A percentile compares a stretch with the other conserved stretches of the same genome.
These are phyloP conservation scores for Wallacemonas sp. DNA, from an alignment of 208 protist species.

Conservation along the genomic window DNA sequence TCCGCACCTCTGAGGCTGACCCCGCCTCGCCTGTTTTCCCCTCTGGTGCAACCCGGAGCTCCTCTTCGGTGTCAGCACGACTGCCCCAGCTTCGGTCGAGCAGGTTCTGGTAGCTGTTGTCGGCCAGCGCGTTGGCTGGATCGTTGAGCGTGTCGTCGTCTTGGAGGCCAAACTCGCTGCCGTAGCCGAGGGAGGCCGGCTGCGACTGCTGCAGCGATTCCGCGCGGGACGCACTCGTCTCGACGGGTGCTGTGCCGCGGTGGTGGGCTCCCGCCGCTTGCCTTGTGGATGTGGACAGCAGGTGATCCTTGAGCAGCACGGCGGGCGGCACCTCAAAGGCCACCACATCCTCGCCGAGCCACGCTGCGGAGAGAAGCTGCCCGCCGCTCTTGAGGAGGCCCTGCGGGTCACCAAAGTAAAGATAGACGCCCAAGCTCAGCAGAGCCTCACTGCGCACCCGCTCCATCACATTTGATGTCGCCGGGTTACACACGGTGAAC, in stretches of 20 bases:
- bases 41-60: too few species aligned
- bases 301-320: constrained; percentile 20
- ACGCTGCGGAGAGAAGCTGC: constrained; percentile 49
- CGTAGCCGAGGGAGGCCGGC: not conserved
- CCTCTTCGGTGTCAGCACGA: not conserved
- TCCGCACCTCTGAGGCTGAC: not conserved
- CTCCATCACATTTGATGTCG: not conserved
- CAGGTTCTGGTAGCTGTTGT: not conserved
- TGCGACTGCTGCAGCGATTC: not conserved
- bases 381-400: not conserved
- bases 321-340: constrained; percentile 61
- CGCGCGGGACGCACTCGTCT: not conserved
- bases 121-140: not conserved
- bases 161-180: too few species aligned
- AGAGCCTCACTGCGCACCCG: not conserved
- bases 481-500: not conserved
- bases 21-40: not conserved
- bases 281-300: not conserved
- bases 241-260: not conserved
- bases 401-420: not conserved
- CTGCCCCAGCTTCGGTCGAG: not conserved
- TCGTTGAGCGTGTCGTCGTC: too few species aligned
- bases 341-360: constrained; percentile 81
- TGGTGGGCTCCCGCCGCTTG: not conserved
- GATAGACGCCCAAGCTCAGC: constrained; percentile 11